Evolutionary conservation across 2,329 filamentous ascomycete species (phyloP), one percentile per base, ranked within the genome.

Genomic region (Alternaria arbusti): DNA sequence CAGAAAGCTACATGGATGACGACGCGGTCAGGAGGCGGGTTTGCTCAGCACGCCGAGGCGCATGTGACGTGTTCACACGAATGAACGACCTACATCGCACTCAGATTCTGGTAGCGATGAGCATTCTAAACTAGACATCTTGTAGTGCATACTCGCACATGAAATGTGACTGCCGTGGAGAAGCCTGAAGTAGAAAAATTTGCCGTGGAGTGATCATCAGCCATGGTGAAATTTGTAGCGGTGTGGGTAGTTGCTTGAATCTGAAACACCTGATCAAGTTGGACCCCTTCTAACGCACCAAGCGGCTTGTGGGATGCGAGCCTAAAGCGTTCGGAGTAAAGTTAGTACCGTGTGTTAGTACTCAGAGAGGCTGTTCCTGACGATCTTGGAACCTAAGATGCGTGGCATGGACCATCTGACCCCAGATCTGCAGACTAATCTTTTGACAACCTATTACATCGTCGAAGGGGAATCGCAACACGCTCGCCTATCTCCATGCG

Each of bases 251-350:
- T 28, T 26, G 40, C 54, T 25, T 45, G 20, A 17, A 32, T 49
- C 50, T 70, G 64, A 70, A 68, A 68, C 68, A 46, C 58, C 46
- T 54, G 52, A 26, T 32, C 32, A 57, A 17, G 26, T 58, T 58
- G 50, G 51, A 26, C 44, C 49, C 26, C 44, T 15, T 40, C 43
- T 22, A 63, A 54, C 52, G 59, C 61, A 28, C 51, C 26, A 66
- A 36, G 56, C 58, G 52, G 60, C 43, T 46, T 59, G 61, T 57
- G 52, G 50, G 28, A 45, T 61, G 46, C 40, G 61, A 61, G 45
- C 59, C 61, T 56, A 51, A 65, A 28, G 46, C 57, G 61, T 62
- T 49, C 9, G 25, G 13, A 15, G 57, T 61, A 32, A 30, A 54
- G 5, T 30, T 28, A 47, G 30, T 25, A 49, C 47, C 15, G 30